phyloP scores from a whole-genome alignment of 192 early-diverging fungal species.

The Coemansia sp. region DNA sequence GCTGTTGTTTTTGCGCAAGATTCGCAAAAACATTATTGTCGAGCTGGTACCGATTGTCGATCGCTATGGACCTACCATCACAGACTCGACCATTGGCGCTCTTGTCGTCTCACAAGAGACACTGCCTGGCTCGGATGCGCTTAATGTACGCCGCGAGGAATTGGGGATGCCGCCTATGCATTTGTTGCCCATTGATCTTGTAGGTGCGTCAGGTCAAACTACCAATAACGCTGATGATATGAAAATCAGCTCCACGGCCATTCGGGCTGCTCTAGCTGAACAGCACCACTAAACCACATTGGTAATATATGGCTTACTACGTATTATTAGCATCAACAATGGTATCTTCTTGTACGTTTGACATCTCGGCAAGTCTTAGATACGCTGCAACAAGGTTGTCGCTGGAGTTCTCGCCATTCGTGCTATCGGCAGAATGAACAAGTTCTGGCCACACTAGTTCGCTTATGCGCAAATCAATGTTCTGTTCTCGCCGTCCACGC shows the following conservation, averaged over 20 bases:
- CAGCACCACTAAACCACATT: constrained; percentile 13
- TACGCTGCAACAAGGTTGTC: constrained; percentile 33
- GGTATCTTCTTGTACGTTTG: not conserved
- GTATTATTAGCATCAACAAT: not conserved
- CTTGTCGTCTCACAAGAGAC: constrained; percentile 88
- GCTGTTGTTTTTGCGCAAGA: constrained; percentile 59
- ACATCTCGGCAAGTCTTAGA: constrained; percentile 13
- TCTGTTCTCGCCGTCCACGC: not conserved
- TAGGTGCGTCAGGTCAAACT: constrained; percentile 56
- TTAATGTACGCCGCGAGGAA: constrained; percentile 74
- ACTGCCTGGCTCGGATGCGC: constrained; percentile 63
- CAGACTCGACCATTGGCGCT: constrained; percentile 69
- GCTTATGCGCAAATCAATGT: constrained; percentile 1
- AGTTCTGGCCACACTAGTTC: constrained; percentile 13
- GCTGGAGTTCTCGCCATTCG: not conserved
- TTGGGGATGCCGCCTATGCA: constrained; percentile 57
- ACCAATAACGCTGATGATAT: constrained; percentile 26
- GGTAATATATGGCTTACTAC: not conserved
- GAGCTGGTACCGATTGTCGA: constrained; percentile 75
- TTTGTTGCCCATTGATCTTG: constrained; percentile 67
- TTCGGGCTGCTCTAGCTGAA: constrained; percentile 55
- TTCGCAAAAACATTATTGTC: constrained; percentile 42
- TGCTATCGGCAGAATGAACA: not conserved
- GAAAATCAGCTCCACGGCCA: constrained; percentile 81
- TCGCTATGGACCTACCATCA: constrained; percentile 82